Percentiles rank a stretch among this genome's conserved stretches.
phyloP scores from a whole-genome alignment of 164 flowering plant genomes.

The Berberis thunbergii region DNA sequence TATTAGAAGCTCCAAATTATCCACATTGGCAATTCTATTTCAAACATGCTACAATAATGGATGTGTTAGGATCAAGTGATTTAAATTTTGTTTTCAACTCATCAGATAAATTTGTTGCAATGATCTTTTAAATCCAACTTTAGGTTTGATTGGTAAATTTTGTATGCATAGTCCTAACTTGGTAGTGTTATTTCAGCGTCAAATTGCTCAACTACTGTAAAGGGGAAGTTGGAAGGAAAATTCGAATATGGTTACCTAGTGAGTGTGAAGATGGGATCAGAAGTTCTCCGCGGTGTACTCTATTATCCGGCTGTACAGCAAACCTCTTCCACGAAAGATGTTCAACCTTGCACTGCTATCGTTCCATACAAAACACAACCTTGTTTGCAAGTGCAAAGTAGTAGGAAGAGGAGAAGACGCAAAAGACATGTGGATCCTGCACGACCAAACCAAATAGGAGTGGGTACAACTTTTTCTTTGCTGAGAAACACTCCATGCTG shows the following conservation, averaged over 20 bases:
- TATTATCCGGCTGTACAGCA: slow-evolving; percentile 32
- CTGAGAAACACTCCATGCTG: slow-evolving; percentile 66
- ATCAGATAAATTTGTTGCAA: too few relatives aligned
- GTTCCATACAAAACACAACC: neutral
- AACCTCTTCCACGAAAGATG: neutral
- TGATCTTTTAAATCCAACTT: too few relatives aligned
- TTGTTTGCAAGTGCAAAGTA: neutral
- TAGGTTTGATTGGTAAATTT: too few relatives aligned
- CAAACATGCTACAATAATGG: too few relatives aligned
- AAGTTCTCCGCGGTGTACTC: slow-evolving; percentile 54
- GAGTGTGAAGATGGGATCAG: slow-evolving; percentile 50
- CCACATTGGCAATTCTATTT: too few relatives aligned
- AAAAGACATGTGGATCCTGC: slow-evolving; percentile 53
- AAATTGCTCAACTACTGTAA: slow-evolving; percentile 6
- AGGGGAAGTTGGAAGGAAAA: slow-evolving; percentile 74
- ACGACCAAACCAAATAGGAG: slow-evolving; percentile 74
- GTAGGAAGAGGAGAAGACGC: slow-evolving; percentile 23
- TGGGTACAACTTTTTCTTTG: slow-evolving; percentile 86
- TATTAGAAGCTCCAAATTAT: too few relatives aligned
- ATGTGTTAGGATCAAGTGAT: too few relatives aligned
- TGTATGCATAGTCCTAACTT: too few relatives aligned
- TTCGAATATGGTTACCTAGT: slow-evolving; percentile 80
- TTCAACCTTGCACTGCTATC: slow-evolving; percentile 12
- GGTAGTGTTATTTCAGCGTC: neutral
- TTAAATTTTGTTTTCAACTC: too few relatives aligned